Base-by-base conservation (phyloP, 768 basidiomycete species). In the Boletus insuetus region DNA sequence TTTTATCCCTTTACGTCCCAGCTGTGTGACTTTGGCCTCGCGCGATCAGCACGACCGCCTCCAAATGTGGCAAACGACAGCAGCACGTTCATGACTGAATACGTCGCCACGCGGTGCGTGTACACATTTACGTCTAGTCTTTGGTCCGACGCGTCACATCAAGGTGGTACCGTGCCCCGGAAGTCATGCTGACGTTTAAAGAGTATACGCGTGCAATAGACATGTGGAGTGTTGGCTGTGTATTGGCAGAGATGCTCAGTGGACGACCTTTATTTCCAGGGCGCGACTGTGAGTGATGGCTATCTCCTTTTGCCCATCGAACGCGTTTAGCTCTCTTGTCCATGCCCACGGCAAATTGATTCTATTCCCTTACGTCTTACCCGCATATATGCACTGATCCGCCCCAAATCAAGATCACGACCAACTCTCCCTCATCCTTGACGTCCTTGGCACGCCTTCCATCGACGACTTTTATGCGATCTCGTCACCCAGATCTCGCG, bases 121-220 rank as follows among this genome's bases (percentile, higher is more conserved):
- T 13, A 35, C 45, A 20, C 9, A 3, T 46, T 38, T 44, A 32
- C 26, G 11, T 26, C 4, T 3, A 31, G 20, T 26, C 38, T 39
- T 41, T 10, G 34, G 24, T 43, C 52, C 56, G 42, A 59, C 49
- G 26, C 45, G 53, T 39, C 42, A 38, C 14, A 35, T 24, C 12
- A 47, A 86, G 93, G 66, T 98, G 96, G 96, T 98, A 98, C 69
- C 85, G 96, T 31, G 96, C 96, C 0, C 96, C 96, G 0, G 96
- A 98, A 70, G 91, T 98, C 58, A 98, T 98, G 96, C 81, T 98
- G 35, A 96, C 93, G 0, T 98, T 97, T 78, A 94, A 95, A 67
- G 87, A 95, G 75, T 98, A 98, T 69, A 94, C 93, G 6, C 82
- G 83, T 34, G 88, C 88, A 0, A 89, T 92, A 70, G 90, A 92